These are phyloP conservation scores for Blastocladiella emersonii DNA, from an alignment of 371 early-diverging fungal species.

Conservation along the genomic window DNA sequence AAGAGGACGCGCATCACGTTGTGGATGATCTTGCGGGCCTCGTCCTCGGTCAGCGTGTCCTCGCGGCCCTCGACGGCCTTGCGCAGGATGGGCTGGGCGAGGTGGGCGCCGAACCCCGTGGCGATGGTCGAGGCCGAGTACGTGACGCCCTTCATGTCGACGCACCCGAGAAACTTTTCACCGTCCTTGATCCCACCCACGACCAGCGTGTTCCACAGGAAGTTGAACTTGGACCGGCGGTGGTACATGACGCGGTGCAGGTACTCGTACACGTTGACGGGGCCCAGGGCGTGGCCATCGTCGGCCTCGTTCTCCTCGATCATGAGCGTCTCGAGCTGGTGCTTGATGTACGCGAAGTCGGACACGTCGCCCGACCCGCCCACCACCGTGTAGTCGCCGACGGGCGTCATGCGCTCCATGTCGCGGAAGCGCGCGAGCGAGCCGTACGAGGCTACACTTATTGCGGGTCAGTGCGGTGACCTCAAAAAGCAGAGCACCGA, in stretches of 20 bases:
- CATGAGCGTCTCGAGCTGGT: conserved; percentile 70
- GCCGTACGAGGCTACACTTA: conserved; percentile 78
- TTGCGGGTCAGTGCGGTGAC: not conserved
- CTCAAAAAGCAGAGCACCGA: not conserved
- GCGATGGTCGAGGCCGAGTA: conserved; percentile 85
- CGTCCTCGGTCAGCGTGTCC: conserved; percentile 75
- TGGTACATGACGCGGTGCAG: conserved; percentile 86
- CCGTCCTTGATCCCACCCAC: conserved; percentile 81
- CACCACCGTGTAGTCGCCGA: conserved; percentile 69
- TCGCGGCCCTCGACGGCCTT: conserved; percentile 77
- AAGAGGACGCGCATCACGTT: conserved; percentile 88
- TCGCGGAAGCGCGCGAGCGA: conserved; percentile 88
- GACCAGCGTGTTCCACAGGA: conserved; percentile 89
- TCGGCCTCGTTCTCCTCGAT: conserved; percentile 72
- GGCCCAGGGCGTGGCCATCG: conserved; percentile 75
- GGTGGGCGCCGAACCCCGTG: conserved; percentile 91
- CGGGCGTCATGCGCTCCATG: conserved; percentile 65
- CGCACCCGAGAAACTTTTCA: conserved; percentile 71
- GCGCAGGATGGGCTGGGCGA: conserved; percentile 93
- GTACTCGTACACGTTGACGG: conserved; percentile 79
- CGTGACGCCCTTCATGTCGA: conserved; percentile 92
- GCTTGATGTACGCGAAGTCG: conserved; percentile 83
- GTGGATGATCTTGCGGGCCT: conserved; percentile 76
- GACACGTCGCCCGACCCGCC: conserved; percentile 92
- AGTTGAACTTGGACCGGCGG: conserved; percentile 82